phyloP scores from a whole-genome alignment of 306 rosid species.

The Fragaria iinumae region DNA sequence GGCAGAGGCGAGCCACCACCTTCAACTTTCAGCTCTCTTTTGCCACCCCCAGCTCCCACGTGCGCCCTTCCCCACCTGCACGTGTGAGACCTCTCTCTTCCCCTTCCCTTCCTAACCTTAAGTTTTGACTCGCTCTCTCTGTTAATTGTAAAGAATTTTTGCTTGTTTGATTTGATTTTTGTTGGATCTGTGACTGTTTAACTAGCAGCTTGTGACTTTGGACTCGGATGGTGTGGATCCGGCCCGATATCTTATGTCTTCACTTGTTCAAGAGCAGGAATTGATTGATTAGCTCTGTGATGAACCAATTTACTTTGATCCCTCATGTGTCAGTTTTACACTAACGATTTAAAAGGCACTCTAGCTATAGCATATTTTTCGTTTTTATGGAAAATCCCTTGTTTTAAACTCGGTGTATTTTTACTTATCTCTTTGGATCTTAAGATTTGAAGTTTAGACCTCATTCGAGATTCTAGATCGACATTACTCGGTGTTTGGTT shows the following conservation, averaged over 20 bases:
- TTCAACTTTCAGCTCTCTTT: conserved; percentile 28
- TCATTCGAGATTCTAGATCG: neutral
- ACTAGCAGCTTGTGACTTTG: neutral
- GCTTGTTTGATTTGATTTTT: neutral
- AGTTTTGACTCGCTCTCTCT: neutral
- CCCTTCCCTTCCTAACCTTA: neutral
- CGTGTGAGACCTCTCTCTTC: conserved; percentile 55
- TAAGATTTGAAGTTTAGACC: neutral
- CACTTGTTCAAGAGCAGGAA: neutral
- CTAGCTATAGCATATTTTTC: neutral
- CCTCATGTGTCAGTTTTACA: neutral
- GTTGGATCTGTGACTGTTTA: neutral
- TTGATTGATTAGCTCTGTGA: neutral
- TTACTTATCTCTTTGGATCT: neutral
- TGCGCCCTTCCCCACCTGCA: conserved; percentile 39
- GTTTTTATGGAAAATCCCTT: neutral
- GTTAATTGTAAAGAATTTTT: neutral
- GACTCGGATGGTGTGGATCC: conserved; percentile 3
- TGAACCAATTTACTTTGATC: neutral
- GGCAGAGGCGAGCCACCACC: conserved; percentile 60
- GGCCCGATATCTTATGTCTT: neutral
- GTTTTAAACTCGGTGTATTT: neutral
- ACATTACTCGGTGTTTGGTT: neutral
- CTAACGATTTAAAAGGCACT: neutral
- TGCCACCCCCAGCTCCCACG: conserved; percentile 38